Evolutionary conservation across 2,329 filamentous ascomycete species (phyloP), one percentile per base, ranked within the genome.

Genomic region (Madurella fahalii): DNA sequence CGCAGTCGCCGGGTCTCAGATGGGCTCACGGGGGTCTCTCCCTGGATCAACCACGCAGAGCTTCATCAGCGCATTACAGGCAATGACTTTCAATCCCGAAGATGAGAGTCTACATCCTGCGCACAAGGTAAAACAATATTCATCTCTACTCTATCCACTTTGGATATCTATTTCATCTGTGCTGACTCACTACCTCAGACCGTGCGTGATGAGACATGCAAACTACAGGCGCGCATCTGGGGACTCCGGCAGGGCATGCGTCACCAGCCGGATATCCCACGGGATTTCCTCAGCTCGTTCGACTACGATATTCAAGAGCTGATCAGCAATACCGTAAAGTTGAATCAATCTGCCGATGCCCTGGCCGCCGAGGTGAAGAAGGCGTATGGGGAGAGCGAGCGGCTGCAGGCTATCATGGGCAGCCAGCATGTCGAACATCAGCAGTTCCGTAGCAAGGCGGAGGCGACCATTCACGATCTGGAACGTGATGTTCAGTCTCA

Each of bases 301-400:
- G 58, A 61, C 49, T 47, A 39, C 3, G 58, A 59, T 39, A 32
- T 55, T 13, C 40, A 52, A 11, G 47, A 44, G 20, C 25, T 59
- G 7, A 43, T 59, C 15, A 32, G 12, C n/a, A 54, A 44, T 20
- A 40, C 45, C 3, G 39, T 47, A 25, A 48, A 39, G 3, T 45
- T 60, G 37, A 47, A 43, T 32, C 16, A 54, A 37, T 41, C 47
- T 2, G 34, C 46, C 4, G 57, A 56, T 7, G 17, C 16, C 2
- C 13, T 60, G 1, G 52, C 46, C 0, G 34, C 39, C 1, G 46
- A 55, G 18, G n/a, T 53, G 11, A 52, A 54, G 49, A 44, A 43
- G 41, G 25, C 20, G 1, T 12, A 12, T 1, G 39, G 30, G 13
- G 50, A 54, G 2, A 31, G 17, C 2, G 48, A 58, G 1, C 37